A percentile compares a stretch with the other conserved stretches of the same genome.
Evolutionary conservation across 225 moss, liverwort and hornwort species (phyloP).

Genomic region (Straminergon stramineum): DNA sequence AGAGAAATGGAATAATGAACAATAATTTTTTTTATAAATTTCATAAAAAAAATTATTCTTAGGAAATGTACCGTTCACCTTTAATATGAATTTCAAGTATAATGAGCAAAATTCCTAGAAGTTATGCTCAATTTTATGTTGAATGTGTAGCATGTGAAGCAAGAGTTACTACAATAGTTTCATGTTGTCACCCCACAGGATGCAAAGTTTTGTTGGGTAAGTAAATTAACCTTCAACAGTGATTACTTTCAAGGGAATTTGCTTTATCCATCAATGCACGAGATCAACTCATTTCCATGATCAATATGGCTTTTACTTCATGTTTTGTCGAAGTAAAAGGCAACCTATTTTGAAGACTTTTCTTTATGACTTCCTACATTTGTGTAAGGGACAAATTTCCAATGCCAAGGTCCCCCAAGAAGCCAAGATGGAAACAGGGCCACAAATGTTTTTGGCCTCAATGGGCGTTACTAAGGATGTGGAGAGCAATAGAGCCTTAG

Average conservation of each 20-base stretch:
- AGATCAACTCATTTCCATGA: not conserved
- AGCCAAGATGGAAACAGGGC: fast-evolving
- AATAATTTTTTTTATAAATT: not conserved
- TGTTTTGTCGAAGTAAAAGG: not conserved
- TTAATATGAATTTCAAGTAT: not conserved
- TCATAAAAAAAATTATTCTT: not conserved
- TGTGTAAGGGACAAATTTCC: not conserved
- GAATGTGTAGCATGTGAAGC: fast-evolving
- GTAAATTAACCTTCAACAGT: not conserved
- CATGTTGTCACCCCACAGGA: not conserved
- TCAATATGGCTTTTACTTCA: not conserved
- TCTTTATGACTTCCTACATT: fast-evolving
- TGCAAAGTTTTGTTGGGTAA: not conserved
- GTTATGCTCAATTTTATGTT: not conserved
- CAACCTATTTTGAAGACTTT: fast-evolving
- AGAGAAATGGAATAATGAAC: not conserved
- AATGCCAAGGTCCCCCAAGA: not conserved
- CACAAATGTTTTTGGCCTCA: fast-evolving
- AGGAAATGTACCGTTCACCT: not conserved
- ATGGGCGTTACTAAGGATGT: fast-evolving
- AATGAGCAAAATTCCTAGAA: not conserved
- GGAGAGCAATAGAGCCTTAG: not conserved
- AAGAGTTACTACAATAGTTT: not conserved
- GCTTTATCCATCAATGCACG: not conserved
- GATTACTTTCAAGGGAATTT: not conserved